Percentiles rank a stretch among this genome's conserved stretches.
Conservation (phyloP, 83 land plant species). For the Picea abies region DNA sequence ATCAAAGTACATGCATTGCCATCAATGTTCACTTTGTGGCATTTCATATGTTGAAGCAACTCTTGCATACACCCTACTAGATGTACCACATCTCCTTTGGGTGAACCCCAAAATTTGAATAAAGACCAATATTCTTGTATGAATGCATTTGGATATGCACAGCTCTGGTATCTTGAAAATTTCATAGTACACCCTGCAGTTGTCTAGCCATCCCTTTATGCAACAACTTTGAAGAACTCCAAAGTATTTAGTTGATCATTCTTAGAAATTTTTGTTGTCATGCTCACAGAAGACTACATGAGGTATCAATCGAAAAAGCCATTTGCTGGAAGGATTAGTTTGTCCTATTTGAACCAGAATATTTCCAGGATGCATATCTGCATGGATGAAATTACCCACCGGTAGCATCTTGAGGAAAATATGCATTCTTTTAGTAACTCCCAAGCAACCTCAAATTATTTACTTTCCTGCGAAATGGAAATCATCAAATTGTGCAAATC, state of each 20-base stretch:
- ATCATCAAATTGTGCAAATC: too few species aligned
- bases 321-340: too few species aligned
- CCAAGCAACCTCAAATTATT: too few species aligned
- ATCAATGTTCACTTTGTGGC: slow-evolving; percentile 88
- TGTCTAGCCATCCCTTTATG: slow-evolving; percentile 80
- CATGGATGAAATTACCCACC: too few species aligned
- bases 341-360: too few species aligned
- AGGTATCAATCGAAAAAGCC: too few species aligned
- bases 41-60: slow-evolving; percentile 84
- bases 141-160: slow-evolving; percentile 89
- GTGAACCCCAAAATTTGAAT: slow-evolving; percentile 63
- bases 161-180: slow-evolving; percentile 81
- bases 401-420: too few species aligned
- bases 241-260: slow-evolving; percentile 72
- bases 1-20: slow-evolving; percentile 94
- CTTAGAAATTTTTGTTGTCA: slow-evolving; percentile 94
- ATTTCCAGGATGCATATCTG: too few species aligned
- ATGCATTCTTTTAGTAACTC: too few species aligned
- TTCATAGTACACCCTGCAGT: slow-evolving; percentile 86
- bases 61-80: slow-evolving; percentile 89
- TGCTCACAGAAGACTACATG: slow-evolving; percentile 21
- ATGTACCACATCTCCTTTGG: slow-evolving; percentile 63
- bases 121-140: slow-evolving; percentile 72
- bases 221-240: slow-evolving; percentile 93
- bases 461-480: too few species aligned